Percentiles rank a stretch among this genome's conserved stretches.
These are phyloP conservation scores for Pyrenochaeta sp. DNA, from an alignment of 2,329 filamentous ascomycete genomes.

Conservation along the genomic window DNA sequence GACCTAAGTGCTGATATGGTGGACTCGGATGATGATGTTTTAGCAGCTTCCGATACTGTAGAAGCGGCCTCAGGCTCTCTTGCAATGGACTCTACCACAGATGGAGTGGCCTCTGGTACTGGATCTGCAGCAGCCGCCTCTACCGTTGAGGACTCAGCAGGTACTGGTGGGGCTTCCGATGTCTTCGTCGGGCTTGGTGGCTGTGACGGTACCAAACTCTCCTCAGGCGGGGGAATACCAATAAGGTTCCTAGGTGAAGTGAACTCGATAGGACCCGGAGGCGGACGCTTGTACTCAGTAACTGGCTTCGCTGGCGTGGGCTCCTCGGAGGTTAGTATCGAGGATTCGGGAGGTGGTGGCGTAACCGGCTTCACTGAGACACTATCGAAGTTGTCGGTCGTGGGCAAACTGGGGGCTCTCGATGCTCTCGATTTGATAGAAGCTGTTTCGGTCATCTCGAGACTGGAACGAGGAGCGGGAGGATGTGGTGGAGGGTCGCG, in stretches of 20 bases:
- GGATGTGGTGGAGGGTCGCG: slow-evolving; percentile 34
- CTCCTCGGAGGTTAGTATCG: slow-evolving; percentile 23
- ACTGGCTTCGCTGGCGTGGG: slow-evolving; percentile 13
- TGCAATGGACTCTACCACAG: too few species aligned
- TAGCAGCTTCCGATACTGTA: too few species aligned
- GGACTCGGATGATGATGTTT: not conserved
- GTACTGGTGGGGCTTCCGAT: slow-evolving; percentile 3
- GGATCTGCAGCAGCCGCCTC: not conserved
- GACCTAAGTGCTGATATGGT: too few species aligned
- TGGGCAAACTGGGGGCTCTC: slow-evolving; percentile 18
- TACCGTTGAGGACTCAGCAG: not conserved
- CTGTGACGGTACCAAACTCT: slow-evolving; percentile 24
- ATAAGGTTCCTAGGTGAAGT: slow-evolving; percentile 33
- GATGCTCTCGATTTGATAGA: slow-evolving; percentile 21
- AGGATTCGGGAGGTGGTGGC: slow-evolving; percentile 29
- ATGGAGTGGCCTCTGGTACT: too few species aligned
- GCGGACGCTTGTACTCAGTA: slow-evolving; percentile 35
- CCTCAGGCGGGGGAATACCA: slow-evolving; percentile 27
- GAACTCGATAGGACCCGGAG: slow-evolving; percentile 37
- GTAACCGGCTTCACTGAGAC: slow-evolving; percentile 18
- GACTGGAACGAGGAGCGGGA: slow-evolving; percentile 20
- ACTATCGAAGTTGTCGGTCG: slow-evolving; percentile 23
- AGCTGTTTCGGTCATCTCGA: slow-evolving; percentile 22
- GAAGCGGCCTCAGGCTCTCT: not conserved
- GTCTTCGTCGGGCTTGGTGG: slow-evolving; percentile 21